These are phyloP conservation scores for Yamadazyma diddensiae DNA, from an alignment of 1,139 yeast species.

Conservation along the genomic window DNA sequence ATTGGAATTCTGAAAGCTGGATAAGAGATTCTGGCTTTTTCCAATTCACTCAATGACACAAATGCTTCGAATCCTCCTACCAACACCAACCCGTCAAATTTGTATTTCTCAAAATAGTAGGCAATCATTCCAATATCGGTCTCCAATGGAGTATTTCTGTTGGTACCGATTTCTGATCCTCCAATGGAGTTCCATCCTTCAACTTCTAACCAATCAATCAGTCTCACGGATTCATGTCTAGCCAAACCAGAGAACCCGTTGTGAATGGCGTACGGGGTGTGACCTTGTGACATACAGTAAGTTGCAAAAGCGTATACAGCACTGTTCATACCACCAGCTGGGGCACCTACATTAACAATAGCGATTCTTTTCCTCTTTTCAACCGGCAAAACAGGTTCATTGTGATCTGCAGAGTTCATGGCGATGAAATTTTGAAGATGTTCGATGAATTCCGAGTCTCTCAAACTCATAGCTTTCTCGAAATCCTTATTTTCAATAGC, in stretches of 20 bases:
- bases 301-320: conserved; percentile 75
- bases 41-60: conserved; percentile 63
- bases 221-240: conserved; percentile 67
- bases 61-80: conserved; percentile 85
- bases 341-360: conserved; percentile 77
- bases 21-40: conserved; percentile 57
- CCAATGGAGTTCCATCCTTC: conserved; percentile 75
- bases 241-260: conserved; percentile 76
- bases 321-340: conserved; percentile 78
- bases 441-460: conserved; percentile 73
- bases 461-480: conserved; percentile 75
- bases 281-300: conserved; percentile 74
- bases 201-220: conserved; percentile 64
- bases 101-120: conserved; percentile 68
- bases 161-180: conserved; percentile 82
- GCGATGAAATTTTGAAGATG: conserved; percentile 60
- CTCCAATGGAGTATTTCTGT: conserved; percentile 65
- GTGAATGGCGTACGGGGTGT: conserved; percentile 67
- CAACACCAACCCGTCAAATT: conserved; percentile 69
- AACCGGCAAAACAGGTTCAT: conserved; percentile 55
- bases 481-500: conserved; percentile 81
- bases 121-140: conserved; percentile 73
- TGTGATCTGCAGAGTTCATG: conserved; percentile 59
- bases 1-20: conserved; percentile 77
- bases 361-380: conserved; percentile 63